Base-by-base conservation (phyloP, 345 rosid genomes). In the Eucalyptus erythrocorys region DNA sequence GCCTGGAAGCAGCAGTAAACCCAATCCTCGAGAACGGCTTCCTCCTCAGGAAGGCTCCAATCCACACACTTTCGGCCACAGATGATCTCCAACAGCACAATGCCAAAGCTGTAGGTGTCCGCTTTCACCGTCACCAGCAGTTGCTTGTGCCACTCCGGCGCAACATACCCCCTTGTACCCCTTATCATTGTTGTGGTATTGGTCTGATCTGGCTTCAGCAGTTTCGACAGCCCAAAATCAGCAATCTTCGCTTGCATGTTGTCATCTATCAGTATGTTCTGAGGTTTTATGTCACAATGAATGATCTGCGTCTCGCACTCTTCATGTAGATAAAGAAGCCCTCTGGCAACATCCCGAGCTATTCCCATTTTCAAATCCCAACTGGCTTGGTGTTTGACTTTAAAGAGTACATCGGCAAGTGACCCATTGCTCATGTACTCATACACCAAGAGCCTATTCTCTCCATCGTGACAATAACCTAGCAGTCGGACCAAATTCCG, bases 151-250 rank as follows among this genome's bases (percentile, higher is more conserved):
- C 93, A 92, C 68, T 91, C 92, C 2, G 91, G 90, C 2, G 92
- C 93, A 50, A 92, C 88, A 19, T 93, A 93, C 13, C 93, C 93
- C 47, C 90, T 90, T 5, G 92, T 92, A 27, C 93, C 94, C 87
- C 93, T 88, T 6, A 90, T 71, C 10, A 42, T 47, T 2, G 92
- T 90, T 19, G 51, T 42, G 13, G 92, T 91, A 19, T 79, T 89
- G 48, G 90, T 90, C 51, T 91, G 90, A 32, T 89, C 91, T 19
- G 88, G 91, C 87, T 88, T 92, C 91, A 90, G 37, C 86, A 91
- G 32, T 87, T 92, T 91, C 40, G 92, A 91, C 86, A 91, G 37
- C 84, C 92, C 90, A 13, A 92, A 90, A 76, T 92, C 91, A 1
- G 91, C 71, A 6, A 92, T 85, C 88, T 88, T 91, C 6, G 91